Base-by-base conservation (phyloP, 306 rosid genomes). In the Fagus crenata region DNA sequence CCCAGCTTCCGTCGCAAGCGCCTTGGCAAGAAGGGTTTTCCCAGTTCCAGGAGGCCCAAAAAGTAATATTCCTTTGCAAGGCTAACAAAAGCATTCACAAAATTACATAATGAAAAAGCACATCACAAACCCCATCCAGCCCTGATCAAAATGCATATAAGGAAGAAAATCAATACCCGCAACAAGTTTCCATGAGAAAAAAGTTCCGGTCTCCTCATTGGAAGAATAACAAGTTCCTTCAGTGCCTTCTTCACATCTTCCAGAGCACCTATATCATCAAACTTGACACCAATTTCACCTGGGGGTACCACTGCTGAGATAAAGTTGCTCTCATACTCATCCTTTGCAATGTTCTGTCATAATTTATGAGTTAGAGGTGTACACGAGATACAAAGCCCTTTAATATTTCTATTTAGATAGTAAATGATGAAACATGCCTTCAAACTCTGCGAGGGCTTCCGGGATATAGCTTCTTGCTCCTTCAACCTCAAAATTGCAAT, bases 31-130 rank as follows among this genome's bases (percentile, higher is more conserved):
- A 82, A 95, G 99, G 69, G 99, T 95, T 88, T 95, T 95, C 77
- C 99, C 99, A 71, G 99, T 95, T 75, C 99, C 99, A 80, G 98
- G 98, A 79, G 98, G 98, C 81, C 98, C 98, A 82, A 95, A 95
- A 73, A 95, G 98, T 79, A 95, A 73, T 78, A 95, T 95, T 82
- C 99, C 99, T 85, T 92, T 95, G 89, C 97, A 90, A 67, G 99
- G 99, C 99, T 95, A 88, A 74, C 28, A 69, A 74, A 74, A 37
- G 53, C 69, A 68, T 64, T 46, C 40, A 77, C 83, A 59, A 67
- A 37, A 73, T 73, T 73, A 84, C 59, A 58, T 70, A 83, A 60
- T 46, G 71, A 53, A 49, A 64, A 72, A 54, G 41, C 42, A 77
- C 40, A 76, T 12, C 32, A 75, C 53, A 63, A 72, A 67, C 61